Conservation (phyloP, 73 alveolate genomes). For the Paramecium caudatum region DNA sequence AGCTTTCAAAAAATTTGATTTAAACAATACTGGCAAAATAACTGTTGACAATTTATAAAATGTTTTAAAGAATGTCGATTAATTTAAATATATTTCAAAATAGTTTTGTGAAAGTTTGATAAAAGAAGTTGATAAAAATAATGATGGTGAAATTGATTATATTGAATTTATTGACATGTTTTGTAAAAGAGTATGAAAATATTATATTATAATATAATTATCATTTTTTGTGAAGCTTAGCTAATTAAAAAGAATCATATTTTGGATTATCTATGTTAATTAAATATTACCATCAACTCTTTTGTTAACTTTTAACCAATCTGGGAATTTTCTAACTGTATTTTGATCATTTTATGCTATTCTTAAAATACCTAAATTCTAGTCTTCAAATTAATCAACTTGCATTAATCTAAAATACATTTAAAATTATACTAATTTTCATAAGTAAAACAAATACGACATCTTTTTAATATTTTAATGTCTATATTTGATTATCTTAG, state of each 20-base stretch:
- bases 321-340: background rate
- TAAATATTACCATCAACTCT: slow-evolving; percentile 21
- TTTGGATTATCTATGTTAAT: background rate
- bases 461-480: background rate
- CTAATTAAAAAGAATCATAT: slow-evolving; percentile 25
- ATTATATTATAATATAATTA: background rate
- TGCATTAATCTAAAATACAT: background rate
- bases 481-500: background rate
- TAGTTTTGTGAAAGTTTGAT: slow-evolving; percentile 31
- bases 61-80: slow-evolving; percentile 5
- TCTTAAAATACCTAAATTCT: slow-evolving; percentile 16
- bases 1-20: slow-evolving; percentile 62
- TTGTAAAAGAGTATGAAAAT: slow-evolving; percentile 37
- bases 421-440: background rate
- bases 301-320: background rate
- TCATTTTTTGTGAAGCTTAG: too few species aligned
- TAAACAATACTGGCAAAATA: slow-evolving; percentile 45
- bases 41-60: slow-evolving; percentile 31
- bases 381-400: background rate
- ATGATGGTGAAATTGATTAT: slow-evolving; percentile 67
- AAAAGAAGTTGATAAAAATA: slow-evolving; percentile 54
- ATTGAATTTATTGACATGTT: slow-evolving; percentile 65
- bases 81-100: slow-evolving; percentile 56
- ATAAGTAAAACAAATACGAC: background rate
- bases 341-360: background rate